A percentile compares a stretch with the other conserved stretches of the same genome.
Conservation (phyloP, 2,329 filamentous ascomycete genomes). For the Cladosporium halotolerans region DNA sequence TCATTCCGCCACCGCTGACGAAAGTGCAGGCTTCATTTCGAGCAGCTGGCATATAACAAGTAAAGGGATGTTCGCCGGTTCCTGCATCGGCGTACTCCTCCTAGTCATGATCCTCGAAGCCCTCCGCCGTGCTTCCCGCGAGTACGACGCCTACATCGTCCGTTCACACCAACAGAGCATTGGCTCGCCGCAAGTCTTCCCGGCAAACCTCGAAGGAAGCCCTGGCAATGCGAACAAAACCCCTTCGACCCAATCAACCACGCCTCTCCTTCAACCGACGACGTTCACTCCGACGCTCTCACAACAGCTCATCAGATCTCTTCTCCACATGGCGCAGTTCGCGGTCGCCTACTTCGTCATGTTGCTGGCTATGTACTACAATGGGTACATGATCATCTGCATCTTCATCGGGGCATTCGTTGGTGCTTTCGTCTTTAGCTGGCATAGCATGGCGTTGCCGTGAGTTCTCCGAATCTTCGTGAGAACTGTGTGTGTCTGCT, state of each 20-base stretch:
- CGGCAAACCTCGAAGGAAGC: not conserved
- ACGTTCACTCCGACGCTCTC: constrained; percentile 49
- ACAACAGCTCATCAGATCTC: constrained; percentile 61
- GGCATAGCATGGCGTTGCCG: constrained; percentile 43
- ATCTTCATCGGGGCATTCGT: constrained; percentile 72
- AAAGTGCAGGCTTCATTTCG: constrained; percentile 52
- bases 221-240: not conserved
- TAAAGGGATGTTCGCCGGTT: constrained; percentile 67
- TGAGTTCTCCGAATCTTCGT: not conserved
- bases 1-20: not conserved
- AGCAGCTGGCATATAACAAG: constrained; percentile 64
- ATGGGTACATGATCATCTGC: constrained; percentile 70
- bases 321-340: constrained; percentile 66
- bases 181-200: not conserved
- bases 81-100: constrained; percentile 71
- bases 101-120: constrained; percentile 67
- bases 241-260: not conserved
- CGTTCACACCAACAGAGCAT: constrained; percentile 27
- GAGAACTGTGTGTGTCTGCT: not conserved
- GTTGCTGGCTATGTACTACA: constrained; percentile 58
- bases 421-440: constrained; percentile 67
- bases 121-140: constrained; percentile 62
- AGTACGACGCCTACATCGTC: constrained; percentile 64
- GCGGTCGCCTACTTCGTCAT: constrained; percentile 74
- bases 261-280: not conserved